Conservation (phyloP, 805 yeast species). For the Kuraishia floccosa region DNA sequence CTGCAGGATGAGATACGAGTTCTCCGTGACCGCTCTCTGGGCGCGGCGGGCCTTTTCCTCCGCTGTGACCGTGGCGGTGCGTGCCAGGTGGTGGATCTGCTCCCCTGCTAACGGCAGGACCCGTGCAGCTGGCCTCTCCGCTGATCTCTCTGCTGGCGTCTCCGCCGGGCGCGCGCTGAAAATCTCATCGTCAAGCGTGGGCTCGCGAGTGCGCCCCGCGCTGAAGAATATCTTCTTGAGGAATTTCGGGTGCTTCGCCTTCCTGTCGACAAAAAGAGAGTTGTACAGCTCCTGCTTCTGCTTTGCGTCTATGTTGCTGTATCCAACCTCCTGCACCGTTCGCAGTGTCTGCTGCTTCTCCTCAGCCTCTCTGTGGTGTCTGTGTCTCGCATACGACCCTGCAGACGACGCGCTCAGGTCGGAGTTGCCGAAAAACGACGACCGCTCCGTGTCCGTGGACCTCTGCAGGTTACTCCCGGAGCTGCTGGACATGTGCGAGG, state of each 20-base stretch:
- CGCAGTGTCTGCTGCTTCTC: too few species aligned
- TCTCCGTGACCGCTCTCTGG: constrained; percentile 45
- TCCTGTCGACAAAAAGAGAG: constrained; percentile 29
- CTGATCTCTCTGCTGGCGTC: too few species aligned
- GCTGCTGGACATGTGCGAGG: constrained; percentile 1
- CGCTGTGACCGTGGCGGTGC: constrained; percentile 60
- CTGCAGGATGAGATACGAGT: constrained; percentile 52
- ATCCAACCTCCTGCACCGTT: constrained; percentile 9
- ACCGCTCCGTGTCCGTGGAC: constrained; percentile 21
- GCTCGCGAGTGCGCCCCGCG: neutral
- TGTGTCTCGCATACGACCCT: constrained; percentile 73
- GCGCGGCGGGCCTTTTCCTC: constrained; percentile 65
- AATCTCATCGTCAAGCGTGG: neutral
- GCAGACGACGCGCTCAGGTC: constrained; percentile 87
- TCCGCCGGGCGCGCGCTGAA: too few species aligned
- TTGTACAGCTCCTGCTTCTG: constrained; percentile 21
- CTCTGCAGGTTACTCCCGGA: too few species aligned
- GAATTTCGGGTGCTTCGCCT: constrained; percentile 29
- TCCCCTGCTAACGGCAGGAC: too few species aligned
- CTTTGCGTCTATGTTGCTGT: constrained; percentile 4
- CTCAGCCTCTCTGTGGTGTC: constrained; percentile 16
- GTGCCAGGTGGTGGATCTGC: constrained; percentile 29
- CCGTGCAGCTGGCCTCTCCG: too few species aligned
- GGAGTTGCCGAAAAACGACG: constrained; percentile 42
- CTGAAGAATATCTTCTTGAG: constrained; percentile 32